Base-by-base conservation (phyloP, 2,329 filamentous ascomycete species). In the Pezicula rhizophila region DNA sequence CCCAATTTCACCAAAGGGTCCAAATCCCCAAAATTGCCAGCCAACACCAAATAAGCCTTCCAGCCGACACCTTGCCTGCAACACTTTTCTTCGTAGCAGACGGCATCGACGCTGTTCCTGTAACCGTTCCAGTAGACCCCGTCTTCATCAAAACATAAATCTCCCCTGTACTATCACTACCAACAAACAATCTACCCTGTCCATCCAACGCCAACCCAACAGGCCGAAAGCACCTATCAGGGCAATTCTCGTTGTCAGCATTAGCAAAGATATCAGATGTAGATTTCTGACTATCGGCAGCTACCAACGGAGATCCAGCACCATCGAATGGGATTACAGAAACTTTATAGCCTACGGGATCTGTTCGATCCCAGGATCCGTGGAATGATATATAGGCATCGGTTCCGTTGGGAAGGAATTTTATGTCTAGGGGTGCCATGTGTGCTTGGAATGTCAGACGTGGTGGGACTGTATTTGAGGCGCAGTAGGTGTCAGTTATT, bases 331-430 rank as follows among this genome's bases (percentile, higher is more conserved):
- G 44, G 31, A 77, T 51, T 12, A 59, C 54, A 7, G 68, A 64
- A 42, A 79, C 61, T 49, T 65, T 67, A 63, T 79, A 79, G 33
- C 75, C 76, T 1, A 68, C 65, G 1, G 73, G 70, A 11, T 64
- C 57, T 6, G 68, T 60, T 25, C 77, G 54, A 82, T 84, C 40
- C 82, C 85, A 89, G 64, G 79, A 84, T 12, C 86, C 85, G 64
- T 88, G 85, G 66, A 89, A 87, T 0, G 80, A 73, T 15, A 90
- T 69, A 67, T 79, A 89, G 1, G 83, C 84, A 2, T 71, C 74
- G 11, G 73, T 76, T 33, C 78, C 78, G 37, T 73, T 66, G 0
- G 70, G 59, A 53, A 78, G 73, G 68, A 90, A 90, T 52, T 80
- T 79, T 60, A 89, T 78, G 55, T 88, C 84, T 1, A 89, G 69